Base-by-base conservation (phyloP, 805 yeast species). In the Saccharomycopsis sp. region DNA sequence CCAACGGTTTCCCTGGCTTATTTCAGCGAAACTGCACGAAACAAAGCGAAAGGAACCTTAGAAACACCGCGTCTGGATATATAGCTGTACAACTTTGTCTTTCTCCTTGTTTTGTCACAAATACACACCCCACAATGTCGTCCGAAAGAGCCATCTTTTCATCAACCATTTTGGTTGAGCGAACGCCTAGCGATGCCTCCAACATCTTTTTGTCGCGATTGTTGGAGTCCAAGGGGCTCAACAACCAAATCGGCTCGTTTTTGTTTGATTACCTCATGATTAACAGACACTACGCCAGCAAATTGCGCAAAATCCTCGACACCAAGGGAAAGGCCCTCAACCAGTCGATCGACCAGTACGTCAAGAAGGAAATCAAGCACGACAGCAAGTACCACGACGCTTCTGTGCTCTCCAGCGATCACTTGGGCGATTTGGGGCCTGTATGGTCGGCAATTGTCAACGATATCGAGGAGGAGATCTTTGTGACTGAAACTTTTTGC, bases 231-330 rank as follows among this genome's bases (percentile, higher is more conserved):
- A 65, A 69, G 21, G 69, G 72, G 15, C 75, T 79, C 20, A 66
- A 72, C 57, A 64, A 77, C n/a, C 79, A 77, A 57, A 63, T 74
- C 58, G 76, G 78, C 1, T 79, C 76, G 60, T 64, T 63, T 56
- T 70, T 75, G 7, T 77, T 75, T 62, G 80, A 79, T 15, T 77
- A 79, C 77, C 76, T 79, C 21, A 78, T 79, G 20, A 69, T 77
- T 12, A 61, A 61, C 53, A 40, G 57, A 41, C 63, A 61, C 34
- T 61, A 61, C 23, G 52, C 60, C 21, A 57, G 50, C 51, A 56
- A 57, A 52, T 57, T 61, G 46, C 44, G 46, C 4, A 61, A 61
- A 37, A 56, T 61, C 18, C 41, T 59, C 20, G 62, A 59, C 16
- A 56, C 62, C 23, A 61, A 61, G 29, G 63, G 63, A 18, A 50